phyloP scores from a whole-genome alignment of 2,329 filamentous ascomycete species.

The Colletotrichum sublineola region DNA sequence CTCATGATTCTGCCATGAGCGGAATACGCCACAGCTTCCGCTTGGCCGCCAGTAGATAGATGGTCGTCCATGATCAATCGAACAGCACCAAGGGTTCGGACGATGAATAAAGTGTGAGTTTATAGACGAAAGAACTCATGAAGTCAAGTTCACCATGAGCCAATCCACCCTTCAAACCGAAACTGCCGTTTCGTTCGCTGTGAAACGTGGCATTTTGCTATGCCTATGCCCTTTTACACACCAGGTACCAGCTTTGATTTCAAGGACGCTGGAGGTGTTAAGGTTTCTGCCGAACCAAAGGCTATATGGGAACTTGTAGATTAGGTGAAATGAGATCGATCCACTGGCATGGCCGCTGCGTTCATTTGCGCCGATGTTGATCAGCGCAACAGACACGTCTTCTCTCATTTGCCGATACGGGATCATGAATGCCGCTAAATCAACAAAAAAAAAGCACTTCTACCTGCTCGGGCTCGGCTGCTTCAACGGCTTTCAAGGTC shows the following conservation, averaged over 20 bases:
- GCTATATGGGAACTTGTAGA: neutral
- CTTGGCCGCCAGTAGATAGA: no score
- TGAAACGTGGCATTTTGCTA: neutral
- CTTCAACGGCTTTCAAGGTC: neutral
- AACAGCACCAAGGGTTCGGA: neutral
- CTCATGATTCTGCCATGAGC: neutral
- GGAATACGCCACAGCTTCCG: neutral
- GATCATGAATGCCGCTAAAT: neutral
- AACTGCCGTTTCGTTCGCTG: neutral
- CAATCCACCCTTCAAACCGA: neutral
- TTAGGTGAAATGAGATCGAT: neutral
- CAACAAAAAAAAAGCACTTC: neutral
- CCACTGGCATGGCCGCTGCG: neutral
- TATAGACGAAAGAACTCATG: neutral
- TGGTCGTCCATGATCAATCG: neutral
- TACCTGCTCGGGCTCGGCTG: neutral
- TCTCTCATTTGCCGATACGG: neutral
- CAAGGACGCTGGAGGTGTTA: neutral
- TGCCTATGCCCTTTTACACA: no score
- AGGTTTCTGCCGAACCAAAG: neutral
- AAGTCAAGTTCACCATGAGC: neutral
- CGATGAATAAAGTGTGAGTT: no score
- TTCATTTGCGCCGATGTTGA: neutral
- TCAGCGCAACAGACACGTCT: neutral
- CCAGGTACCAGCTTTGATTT: no score